phyloP scores from a whole-genome alignment of 2,329 filamentous ascomycete species.

The Saccharata proteae region DNA sequence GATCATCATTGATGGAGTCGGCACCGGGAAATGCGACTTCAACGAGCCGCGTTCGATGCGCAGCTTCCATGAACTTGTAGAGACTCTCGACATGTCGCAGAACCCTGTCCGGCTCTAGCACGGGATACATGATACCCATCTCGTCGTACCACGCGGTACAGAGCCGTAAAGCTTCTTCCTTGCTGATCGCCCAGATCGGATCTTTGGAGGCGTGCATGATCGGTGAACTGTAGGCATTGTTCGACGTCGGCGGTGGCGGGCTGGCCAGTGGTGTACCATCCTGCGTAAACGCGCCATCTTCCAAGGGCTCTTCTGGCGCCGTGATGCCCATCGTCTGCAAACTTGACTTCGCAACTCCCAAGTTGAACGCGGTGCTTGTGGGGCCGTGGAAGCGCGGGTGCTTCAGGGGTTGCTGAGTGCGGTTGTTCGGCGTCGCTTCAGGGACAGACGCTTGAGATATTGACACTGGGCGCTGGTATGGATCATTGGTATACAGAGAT shows the following conservation, averaged over 20 bases:
- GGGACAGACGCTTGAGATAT: constrained; percentile 24
- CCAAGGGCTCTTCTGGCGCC: constrained; percentile 47
- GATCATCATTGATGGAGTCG: constrained; percentile 49
- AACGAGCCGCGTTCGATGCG: constrained; percentile 45
- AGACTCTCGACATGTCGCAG: constrained; percentile 58
- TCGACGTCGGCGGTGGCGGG: constrained; percentile 23
- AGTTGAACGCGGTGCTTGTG: constrained; percentile 72
- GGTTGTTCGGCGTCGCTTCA: constrained; percentile 27
- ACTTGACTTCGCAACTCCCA: constrained; percentile 78
- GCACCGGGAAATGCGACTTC: constrained; percentile 41
- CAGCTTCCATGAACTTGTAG: constrained; percentile 61
- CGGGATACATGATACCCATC: constrained; percentile 83
- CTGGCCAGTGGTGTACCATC: constrained; percentile 41
- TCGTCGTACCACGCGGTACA: constrained; percentile 79
- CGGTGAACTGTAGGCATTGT: constrained; percentile 10
- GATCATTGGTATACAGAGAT: constrained; percentile 12
- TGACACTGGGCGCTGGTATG: constrained; percentile 25
- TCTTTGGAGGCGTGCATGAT: constrained; percentile 45
- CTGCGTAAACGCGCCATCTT: constrained; percentile 43
- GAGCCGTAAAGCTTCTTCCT: constrained; percentile 68
- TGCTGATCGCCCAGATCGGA: constrained; percentile 66
- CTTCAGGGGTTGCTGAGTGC: constrained; percentile 27
- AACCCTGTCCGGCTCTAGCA: constrained; percentile 61
- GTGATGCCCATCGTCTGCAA: constrained; percentile 83
- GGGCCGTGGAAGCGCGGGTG: constrained; percentile 65